phyloP scores from a whole-genome alignment of 2,329 filamentous ascomycete genomes.

The Endoconidiophora polonica region DNA sequence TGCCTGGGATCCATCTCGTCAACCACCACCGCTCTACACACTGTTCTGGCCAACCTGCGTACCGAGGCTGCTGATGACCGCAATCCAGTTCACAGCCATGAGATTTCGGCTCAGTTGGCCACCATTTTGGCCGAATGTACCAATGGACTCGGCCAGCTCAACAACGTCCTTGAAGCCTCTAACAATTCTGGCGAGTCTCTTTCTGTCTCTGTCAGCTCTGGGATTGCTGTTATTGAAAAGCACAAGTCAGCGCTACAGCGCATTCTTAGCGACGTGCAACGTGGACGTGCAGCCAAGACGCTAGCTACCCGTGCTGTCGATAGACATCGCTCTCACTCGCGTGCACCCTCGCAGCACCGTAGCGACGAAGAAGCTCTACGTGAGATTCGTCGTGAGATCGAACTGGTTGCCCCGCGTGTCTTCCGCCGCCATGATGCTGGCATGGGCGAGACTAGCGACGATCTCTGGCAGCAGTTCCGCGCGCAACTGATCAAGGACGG shows the following conservation, averaged over 20 bases:
- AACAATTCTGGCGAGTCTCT: constrained; percentile 9
- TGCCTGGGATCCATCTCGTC: constrained; percentile 24
- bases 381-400: constrained; percentile 23
- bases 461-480: constrained; percentile 41
- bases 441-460: constrained; percentile 29
- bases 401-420: constrained; percentile 36
- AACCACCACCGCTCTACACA: constrained; percentile 36
- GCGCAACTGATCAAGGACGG: constrained; percentile 41
- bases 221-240: constrained; percentile 30
- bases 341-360: constrained; percentile 25
- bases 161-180: constrained; percentile 28
- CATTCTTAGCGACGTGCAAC: constrained; percentile 41
- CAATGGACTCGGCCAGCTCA: constrained; percentile 36
- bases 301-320: constrained; percentile 21
- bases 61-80: constrained; percentile 37
- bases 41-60: constrained; percentile 39
- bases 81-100: constrained; percentile 31
- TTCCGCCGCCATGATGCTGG: constrained; percentile 26
- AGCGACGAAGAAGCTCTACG: constrained; percentile 5
- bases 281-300: constrained; percentile 29
- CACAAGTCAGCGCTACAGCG: constrained; percentile 37
- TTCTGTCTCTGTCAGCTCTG: constrained; percentile 16
- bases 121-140: constrained; percentile 39
- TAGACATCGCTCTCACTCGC: constrained; percentile 26
- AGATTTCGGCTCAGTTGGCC: constrained; percentile 33